Evolutionary conservation across 257 asterid species (phyloP), one percentile per base, ranked within the genome.

Genomic region (Gentiana macrophylla): DNA sequence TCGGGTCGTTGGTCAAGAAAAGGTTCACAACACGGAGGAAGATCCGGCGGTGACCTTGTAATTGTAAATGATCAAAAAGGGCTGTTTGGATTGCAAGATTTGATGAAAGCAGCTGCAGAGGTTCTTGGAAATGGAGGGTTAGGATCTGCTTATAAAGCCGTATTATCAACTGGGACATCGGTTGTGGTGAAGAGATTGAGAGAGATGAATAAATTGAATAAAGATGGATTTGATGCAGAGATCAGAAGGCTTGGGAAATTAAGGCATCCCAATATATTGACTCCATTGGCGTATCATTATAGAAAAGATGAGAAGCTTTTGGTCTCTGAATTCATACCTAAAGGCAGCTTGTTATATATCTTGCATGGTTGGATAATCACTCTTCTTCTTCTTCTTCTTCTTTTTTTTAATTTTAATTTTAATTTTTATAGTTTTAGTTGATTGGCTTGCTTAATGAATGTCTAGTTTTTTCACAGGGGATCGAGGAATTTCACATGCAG

Each of bases 41-140:
- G 65, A 35, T 59, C 80, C 12, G 37, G 57, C 41, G 65, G 74
- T 1, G 97, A 85, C 32, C 81, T 88, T 0, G 80, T 87, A 47
- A 64, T 92, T 66, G 72, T 92, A 4, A 92, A 85, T 6, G 90
- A 83, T 1, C 89, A 77, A 32, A 85, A 60, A 12, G 97, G 94
- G 2, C 37, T 50, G 35, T 92, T 88, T 33, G 95, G 90, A 49
- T 44, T 92, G 65, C 76, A 72, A 35, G 98, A 92, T 70, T 59
- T 92, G 82, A 92, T 92, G 98, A 92, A 83, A 79, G 98, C 97
- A 1, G 93, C 95, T 11, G 97, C 98, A 1, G 98, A 87, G 68
- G 93, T 92, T 0, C 90, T 92, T 0, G 98, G 97, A 5, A 92
- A 77, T 62, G 92, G 97, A 4, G 79, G 83, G 2, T 13, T 92